These are phyloP conservation scores for Boletus subcaerulescens DNA, from an alignment of 768 basidiomycete species.

Conservation along the genomic window DNA sequence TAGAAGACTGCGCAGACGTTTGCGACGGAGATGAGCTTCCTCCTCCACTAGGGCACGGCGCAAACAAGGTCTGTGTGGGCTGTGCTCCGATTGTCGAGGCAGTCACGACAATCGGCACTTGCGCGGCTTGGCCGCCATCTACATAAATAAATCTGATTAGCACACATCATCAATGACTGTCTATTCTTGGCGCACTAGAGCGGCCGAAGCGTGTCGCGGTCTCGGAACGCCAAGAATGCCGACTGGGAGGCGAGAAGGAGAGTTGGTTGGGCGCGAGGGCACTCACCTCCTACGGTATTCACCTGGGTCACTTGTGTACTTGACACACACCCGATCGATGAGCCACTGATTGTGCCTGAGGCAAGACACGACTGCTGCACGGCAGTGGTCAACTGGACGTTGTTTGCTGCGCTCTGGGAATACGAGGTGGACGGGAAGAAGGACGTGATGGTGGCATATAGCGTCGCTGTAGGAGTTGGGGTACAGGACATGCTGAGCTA, in stretches of 20 bases:
- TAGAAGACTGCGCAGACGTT: constrained; percentile 4
- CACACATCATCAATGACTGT: neutral
- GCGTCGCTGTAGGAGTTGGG: constrained; percentile 42
- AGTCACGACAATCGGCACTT: constrained; percentile 41
- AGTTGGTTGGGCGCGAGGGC: neutral
- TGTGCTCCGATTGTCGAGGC: constrained; percentile 31
- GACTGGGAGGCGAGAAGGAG: neutral
- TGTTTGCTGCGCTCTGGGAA: constrained; percentile 33
- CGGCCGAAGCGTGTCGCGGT: constrained; percentile 18
- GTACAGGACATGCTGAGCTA: constrained; percentile 35
- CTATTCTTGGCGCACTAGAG: neutral
- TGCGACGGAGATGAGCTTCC: constrained; percentile 7
- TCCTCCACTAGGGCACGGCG: constrained; percentile 34
- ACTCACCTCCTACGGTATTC: constrained; percentile 37
- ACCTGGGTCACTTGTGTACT: constrained; percentile 26
- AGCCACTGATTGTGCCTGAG: constrained; percentile 25
- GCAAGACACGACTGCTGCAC: constrained; percentile 32
- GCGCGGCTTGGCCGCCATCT: constrained; percentile 31
- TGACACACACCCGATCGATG: constrained; percentile 29
- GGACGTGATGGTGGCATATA: constrained; percentile 37
- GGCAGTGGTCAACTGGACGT: constrained; percentile 34
- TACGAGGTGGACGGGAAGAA: constrained; percentile 36
- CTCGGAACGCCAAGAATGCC: constrained; percentile 1
- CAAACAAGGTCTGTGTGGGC: constrained; percentile 41
- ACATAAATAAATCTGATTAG: constrained; percentile 17